Conservation (phyloP, 176 grass and related monocot genomes). For the Musa acuminata region DNA sequence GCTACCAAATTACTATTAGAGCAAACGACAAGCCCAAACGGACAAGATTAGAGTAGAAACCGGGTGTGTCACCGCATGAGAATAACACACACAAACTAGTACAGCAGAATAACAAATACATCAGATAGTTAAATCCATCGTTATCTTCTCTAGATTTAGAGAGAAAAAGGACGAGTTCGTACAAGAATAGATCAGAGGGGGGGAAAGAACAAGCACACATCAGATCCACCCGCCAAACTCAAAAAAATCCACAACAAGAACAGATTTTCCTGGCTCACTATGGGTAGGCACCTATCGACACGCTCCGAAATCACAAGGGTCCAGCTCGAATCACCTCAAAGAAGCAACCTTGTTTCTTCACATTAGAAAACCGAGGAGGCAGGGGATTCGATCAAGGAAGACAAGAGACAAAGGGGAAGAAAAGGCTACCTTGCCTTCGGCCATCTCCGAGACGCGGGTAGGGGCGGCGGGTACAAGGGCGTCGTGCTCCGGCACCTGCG, state of each 20-base stretch:
- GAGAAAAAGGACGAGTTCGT: not conserved
- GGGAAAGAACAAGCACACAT: not conserved
- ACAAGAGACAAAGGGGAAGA: not conserved
- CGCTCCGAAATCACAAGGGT: not conserved
- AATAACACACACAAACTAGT: not conserved
- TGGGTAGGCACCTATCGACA: not conserved
- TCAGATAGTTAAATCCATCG: no score
- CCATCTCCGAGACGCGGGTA: slow-evolving; percentile 5
- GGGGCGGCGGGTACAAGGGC: not conserved
- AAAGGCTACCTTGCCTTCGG: not conserved
- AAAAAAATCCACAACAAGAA: slow-evolving; percentile 4
- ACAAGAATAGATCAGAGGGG: not conserved
- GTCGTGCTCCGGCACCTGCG: not conserved
- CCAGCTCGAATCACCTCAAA: not conserved
- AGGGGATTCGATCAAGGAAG: not conserved
- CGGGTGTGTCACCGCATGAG: no score
- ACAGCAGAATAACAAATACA: not conserved
- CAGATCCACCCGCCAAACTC: not conserved
- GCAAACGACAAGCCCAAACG: not conserved
- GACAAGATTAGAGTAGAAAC: not conserved
- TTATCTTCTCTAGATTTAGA: not conserved
- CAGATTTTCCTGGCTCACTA: not conserved
- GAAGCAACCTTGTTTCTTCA: not conserved
- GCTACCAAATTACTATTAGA: not conserved
- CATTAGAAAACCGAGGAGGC: not conserved